A percentile compares a stretch with the other conserved stretches of the same genome.
Conservation (phyloP, 2,329 filamentous ascomycete genomes). For the Fusarium vanettenii region DNA sequence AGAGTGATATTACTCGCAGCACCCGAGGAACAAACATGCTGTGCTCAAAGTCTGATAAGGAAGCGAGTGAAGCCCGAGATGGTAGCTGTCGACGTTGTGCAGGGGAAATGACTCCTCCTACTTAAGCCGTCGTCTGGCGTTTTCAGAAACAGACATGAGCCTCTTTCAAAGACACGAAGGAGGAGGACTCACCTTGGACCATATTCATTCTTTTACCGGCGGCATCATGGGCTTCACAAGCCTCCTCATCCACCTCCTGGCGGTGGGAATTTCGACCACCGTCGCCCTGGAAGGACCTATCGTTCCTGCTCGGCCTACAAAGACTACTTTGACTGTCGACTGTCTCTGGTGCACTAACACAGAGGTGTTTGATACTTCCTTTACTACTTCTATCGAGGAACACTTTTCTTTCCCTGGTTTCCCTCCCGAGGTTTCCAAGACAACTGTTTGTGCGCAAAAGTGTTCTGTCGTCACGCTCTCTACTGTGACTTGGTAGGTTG, state of each 20-base stretch:
- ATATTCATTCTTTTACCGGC: conserved; percentile 30
- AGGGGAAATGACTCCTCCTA: conserved; percentile 20
- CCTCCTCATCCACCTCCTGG: conserved; percentile 25
- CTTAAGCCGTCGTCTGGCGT: conserved; percentile 20
- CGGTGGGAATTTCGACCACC: conserved; percentile 2
- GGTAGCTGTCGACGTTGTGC: conserved; percentile 14
- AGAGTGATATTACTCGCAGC: conserved; percentile 9
- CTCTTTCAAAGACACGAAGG: conserved; percentile 7
- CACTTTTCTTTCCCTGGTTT: not conserved
- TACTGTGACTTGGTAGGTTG: conserved; percentile 33
- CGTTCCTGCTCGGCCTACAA: conserved; percentile 7
- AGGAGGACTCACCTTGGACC: conserved; percentile 13
- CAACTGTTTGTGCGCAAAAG: conserved; percentile 34
- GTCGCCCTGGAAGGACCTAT: conserved; percentile 2
- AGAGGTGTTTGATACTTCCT: conserved; percentile 1
- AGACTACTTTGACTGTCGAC: conserved; percentile 27
- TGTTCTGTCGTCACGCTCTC: conserved; percentile 36
- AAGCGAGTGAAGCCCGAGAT: conserved; percentile 16
- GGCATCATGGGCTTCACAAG: conserved; percentile 34
- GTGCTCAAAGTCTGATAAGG: conserved; percentile 28
- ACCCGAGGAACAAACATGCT: conserved; percentile 29
- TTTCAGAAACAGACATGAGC: not conserved
- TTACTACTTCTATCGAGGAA: not conserved
- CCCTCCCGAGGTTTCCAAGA: conserved; percentile 15
- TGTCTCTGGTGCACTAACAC: conserved; percentile 28